Conservation (phyloP, 2,329 filamentous ascomycete species). For the Botrytis cinerea region DNA sequence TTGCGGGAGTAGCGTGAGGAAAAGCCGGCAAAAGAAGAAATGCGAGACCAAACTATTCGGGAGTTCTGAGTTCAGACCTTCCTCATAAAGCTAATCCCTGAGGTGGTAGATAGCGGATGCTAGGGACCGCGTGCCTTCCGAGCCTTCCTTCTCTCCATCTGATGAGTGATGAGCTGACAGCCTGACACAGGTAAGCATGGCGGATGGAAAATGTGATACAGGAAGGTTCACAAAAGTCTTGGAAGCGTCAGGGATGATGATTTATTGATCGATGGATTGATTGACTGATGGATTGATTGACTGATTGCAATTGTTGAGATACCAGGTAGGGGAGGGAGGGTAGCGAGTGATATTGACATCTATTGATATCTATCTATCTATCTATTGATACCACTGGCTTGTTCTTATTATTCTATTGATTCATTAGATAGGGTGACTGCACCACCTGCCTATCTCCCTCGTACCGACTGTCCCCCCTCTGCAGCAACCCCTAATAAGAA, state of each 20-base stretch:
- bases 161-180: neutral
- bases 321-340: no score
- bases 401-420: neutral
- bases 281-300: no score
- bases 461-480: neutral
- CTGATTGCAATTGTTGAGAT: neutral
- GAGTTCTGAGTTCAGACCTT: slow-evolving; percentile 5
- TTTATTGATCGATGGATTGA: neutral
- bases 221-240: neutral
- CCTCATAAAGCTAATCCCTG: slow-evolving; percentile 2
- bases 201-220: neutral
- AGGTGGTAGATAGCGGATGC: neutral
- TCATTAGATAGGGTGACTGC: neutral
- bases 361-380: no score
- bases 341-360: neutral
- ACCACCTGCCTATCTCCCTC: no score
- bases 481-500: neutral
- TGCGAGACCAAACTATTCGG: neutral
- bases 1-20: neutral
- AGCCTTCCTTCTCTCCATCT: neutral
- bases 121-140: neutral
- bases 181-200: neutral
- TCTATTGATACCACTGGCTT: neutral
- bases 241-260: neutral
- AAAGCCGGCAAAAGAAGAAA: neutral